Evolutionary conservation across 1,139 yeast species (phyloP), one percentile per base, ranked within the genome.

Genomic region (Spencermartinsiella ligniputridi): DNA sequence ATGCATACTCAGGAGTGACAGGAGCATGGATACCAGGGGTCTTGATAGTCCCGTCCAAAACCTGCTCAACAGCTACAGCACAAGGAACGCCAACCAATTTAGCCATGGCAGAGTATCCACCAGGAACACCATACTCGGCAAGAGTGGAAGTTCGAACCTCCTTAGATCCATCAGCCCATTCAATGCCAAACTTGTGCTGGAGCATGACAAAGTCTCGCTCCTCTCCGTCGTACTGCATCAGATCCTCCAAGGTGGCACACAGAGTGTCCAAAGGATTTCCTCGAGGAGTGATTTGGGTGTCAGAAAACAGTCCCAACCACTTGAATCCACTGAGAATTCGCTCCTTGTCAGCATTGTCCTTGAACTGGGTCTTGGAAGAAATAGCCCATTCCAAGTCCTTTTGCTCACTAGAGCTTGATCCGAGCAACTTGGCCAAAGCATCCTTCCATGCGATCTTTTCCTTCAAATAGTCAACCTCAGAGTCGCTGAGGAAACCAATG

Each of bases 31-130:
- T 76, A 58, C 98, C 98, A 42, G 88, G 83, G 52, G 74, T 75
- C 61, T 75, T 74, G 63, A 88, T 83, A 52, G 83, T 79, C 52
- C 96, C 96, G 56, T 84, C 78, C 61, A 92, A 77, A 55, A 92
- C 86, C 69, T 86, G 85, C 72, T 81, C 81, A 52, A 84, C 76
- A 35, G 97, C 98, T 66, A 92, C 95, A 49, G 97, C 97, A 71
- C 96, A 92, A 56, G 98, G 98, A 55, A 89, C 94, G 74, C 98
- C 98, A 48, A 92, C 98, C 57, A 88, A 78, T 67, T 92, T 90
- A 57, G 98, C 98, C 98, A 92, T 92, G 41, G 97, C 90, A 37
- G 96, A 85, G 79, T 90, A 92, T 48, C 97, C 97, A 49, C 85
- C 79, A 60, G 88, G 88, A 59, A 78, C 81, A 74, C 98, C 98